Evolutionary conservation across 208 protist genomes (phyloP), one percentile per base, ranked within the genome.

Genomic region (Zelonia costaricensis): DNA sequence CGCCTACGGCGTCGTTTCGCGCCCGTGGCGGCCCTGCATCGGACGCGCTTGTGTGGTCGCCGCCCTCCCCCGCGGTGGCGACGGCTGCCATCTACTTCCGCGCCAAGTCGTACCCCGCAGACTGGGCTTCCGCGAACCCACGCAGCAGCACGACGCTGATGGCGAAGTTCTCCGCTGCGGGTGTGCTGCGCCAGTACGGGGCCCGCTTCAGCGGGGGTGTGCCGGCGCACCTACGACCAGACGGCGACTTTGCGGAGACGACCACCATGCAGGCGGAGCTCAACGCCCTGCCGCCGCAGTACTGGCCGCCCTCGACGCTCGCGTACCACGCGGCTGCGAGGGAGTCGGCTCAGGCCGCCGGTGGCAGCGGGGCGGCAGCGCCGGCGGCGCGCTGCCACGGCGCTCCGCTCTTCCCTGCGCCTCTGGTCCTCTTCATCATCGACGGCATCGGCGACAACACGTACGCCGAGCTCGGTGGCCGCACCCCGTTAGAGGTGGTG

Each of bases 401-500:
- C 27, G 67, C 76, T n/a, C 76, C 81, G 3, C 48, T 86, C 9
- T 72, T 67, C 22, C 75, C 78, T 4, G 61, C 60, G 52, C 81
- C 81, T 15, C 69, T 91, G 18, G 74, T 88, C 12, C 62, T 91
- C 6, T 86, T 91, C 62, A 88, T 91, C 57, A 86, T 91, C 55
- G 84, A 91, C 67, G 84, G 84, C 23, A 63, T 91, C 20, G 84
- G 81, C 30, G 84, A 91, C 56, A 80, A 69, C 58, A 86, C 80
- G 3, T 86, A 86, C 61, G 1, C 49, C 1, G 78, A 84, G 64
- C 62, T 91, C 16, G 76, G 76, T 25, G 23, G 62, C 5, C 80
- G 84, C 42, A 86, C 84, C 15, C 84, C 84, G n/a, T 70, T 91
- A 44, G 78, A 91, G 70, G 80, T 84, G 33, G 84, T 91, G 28